Base-by-base conservation (phyloP, 176 grass and related monocot genomes). In the Elaeis guineensis region DNA sequence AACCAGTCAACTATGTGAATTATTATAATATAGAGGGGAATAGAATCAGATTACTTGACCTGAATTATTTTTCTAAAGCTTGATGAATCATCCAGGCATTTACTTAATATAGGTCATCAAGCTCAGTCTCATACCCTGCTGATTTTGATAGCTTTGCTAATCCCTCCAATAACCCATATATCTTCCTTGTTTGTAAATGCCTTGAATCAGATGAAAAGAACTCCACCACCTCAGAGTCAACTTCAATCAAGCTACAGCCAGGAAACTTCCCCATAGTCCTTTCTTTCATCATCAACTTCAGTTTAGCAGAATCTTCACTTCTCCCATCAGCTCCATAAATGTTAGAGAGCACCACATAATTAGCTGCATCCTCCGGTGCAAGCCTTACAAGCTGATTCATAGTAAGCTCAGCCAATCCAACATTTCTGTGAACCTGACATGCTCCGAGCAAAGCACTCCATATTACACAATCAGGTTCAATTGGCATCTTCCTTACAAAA, bases 401-500 rank as follows among this genome's bases (percentile, higher is more conserved):
- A 5, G 29, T 29, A 39, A 62, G 50, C 59, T 72, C 49, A 18
- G 59, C 70, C 50, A 63, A 35, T 2, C 19, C 50, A 12, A 61
- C 25, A 5, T 72, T 16, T 16, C 25, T 48, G 28, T 63, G 70
- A 72, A 72, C 24, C 29, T 62, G 58, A 19, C 51, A 72, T 2
- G 70, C 59, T 15, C 70, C 19, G 12, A 72, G 70, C 14, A 72
- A 35, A 29, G 70, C 18, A 25, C 51, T 72, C 70, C 70, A 72
- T 22, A 72, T 62, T 23, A 62, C 25, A 17, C 26, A 62, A 14
- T 72, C 70, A 21, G 59, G 49, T 51, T 54, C 26, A 25, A 72
- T 55, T 16, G 50, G 59, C 70, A 72, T 63, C 25, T 44, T 54
- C 50, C 15, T 39, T 51, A 72, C 54, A 29, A 72, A 21, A 21